Evolutionary conservation across 352 stramenopile genomes (phyloP).

Genomic region (Pythium insidiosum): DNA sequence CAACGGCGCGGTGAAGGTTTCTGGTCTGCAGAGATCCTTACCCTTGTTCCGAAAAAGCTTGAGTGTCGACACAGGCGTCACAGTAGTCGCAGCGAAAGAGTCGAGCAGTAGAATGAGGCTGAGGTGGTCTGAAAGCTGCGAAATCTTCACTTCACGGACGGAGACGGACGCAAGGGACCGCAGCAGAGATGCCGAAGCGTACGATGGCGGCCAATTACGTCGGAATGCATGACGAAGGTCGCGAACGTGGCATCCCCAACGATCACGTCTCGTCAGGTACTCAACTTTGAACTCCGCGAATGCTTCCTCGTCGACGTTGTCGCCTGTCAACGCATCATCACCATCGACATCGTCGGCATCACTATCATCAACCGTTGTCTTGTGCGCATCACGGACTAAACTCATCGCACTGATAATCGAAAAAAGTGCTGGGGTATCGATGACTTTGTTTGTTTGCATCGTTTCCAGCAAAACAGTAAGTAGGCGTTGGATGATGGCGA

Average conservation of each 20-base stretch:
- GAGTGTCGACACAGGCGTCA: slow-evolving; percentile 63
- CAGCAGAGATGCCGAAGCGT: slow-evolving; percentile 39
- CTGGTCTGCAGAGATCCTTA: slow-evolving; percentile 38
- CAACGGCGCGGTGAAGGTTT: slow-evolving; percentile 34
- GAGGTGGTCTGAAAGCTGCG: slow-evolving; percentile 47
- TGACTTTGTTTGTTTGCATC: too few species aligned
- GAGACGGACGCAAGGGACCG: slow-evolving; percentile 31
- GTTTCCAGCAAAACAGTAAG: slow-evolving; percentile 31
- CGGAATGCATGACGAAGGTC: slow-evolving; percentile 37
- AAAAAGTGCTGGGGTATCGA: slow-evolving; percentile 5
- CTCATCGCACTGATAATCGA: background rate
- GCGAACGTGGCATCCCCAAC: slow-evolving; percentile 41
- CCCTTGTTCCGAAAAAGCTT: slow-evolving; percentile 51
- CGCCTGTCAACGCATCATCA: slow-evolving; percentile 11
- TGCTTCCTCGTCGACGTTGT: slow-evolving; percentile 13
- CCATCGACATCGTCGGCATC: slow-evolving; percentile 18
- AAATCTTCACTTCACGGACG: slow-evolving; percentile 24
- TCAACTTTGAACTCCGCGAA: slow-evolving; percentile 28
- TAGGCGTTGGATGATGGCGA: slow-evolving; percentile 62
- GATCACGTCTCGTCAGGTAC: slow-evolving; percentile 28
- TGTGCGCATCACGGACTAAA: slow-evolving; percentile 3
- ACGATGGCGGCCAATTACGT: slow-evolving; percentile 47
- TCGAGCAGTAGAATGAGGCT: slow-evolving; percentile 75
- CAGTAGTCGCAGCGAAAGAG: slow-evolving; percentile 62
- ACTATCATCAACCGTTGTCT: slow-evolving; percentile 22